Conservation (phyloP, 2,329 filamentous ascomycete species). For the Passalora sequoiae region DNA sequence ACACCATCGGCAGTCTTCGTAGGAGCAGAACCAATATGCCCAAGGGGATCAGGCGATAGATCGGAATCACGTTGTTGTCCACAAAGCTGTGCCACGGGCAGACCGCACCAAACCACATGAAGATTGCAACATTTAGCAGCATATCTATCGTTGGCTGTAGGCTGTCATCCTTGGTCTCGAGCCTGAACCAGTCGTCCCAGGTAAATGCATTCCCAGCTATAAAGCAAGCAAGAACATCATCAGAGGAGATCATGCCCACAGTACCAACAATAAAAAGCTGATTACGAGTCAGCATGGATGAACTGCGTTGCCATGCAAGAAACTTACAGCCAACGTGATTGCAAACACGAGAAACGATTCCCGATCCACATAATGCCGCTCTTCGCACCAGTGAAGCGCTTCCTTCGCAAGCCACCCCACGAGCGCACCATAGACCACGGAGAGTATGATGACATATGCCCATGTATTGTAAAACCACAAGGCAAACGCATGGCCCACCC, state of each 20-base stretch:
- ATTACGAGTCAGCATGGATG: too few relatives aligned
- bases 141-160: constrained; percentile 94
- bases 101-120: constrained; percentile 77
- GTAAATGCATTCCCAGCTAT: constrained; percentile 87
- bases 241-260: constrained; percentile 78
- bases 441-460: constrained; percentile 76
- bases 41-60: constrained; percentile 67
- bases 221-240: constrained; percentile 88
- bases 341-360: constrained; percentile 87
- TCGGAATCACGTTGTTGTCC: constrained; percentile 62
- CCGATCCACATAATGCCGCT: constrained; percentile 73
- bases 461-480: constrained; percentile 83
- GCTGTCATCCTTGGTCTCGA: constrained; percentile 83
- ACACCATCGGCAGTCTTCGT: constrained; percentile 70
- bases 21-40: constrained; percentile 72
- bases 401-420: constrained; percentile 80
- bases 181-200: constrained; percentile 89
- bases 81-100: constrained; percentile 73
- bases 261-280: constrained; percentile 79
- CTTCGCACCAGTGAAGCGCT: constrained; percentile 76
- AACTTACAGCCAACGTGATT: constrained; percentile 65
- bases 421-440: constrained; percentile 67
- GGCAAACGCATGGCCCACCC: constrained; percentile 62
- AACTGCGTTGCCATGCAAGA: too few relatives aligned
- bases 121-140: constrained; percentile 82